Conservation (phyloP, 1,139 yeast genomes). For the Zygosaccharomyces sapae region DNA sequence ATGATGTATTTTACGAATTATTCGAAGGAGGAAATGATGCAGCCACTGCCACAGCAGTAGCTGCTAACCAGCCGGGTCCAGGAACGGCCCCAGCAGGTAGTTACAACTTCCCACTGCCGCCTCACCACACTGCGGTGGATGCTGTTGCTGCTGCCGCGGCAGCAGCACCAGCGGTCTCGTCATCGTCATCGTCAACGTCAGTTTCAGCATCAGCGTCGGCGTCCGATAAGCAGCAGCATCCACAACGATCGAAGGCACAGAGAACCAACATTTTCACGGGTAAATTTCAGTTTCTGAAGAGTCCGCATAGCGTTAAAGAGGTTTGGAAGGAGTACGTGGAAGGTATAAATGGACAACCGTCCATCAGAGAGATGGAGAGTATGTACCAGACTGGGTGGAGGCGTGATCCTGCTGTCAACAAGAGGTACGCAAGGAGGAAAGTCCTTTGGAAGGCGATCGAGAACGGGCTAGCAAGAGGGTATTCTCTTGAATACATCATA, state of each 20-base stretch:
- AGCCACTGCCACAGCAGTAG: too few species aligned
- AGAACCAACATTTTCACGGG: slow-evolving; percentile 33
- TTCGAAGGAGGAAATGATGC: not conserved
- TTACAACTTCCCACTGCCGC: too few species aligned
- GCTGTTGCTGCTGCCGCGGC: not conserved
- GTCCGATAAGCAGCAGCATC: slow-evolving; percentile 10
- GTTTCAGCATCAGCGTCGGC: slow-evolving; percentile 3
- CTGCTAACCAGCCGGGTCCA: too few species aligned
- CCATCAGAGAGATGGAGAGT: slow-evolving; percentile 39
- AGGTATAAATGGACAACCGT: slow-evolving; percentile 40
- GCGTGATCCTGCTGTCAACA: slow-evolving; percentile 41
- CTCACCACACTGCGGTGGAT: too few species aligned
- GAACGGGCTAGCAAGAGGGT: slow-evolving; percentile 37
- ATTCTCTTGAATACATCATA: slow-evolving; percentile 36
- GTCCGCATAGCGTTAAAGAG: slow-evolving; percentile 41
- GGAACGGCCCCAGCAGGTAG: too few species aligned
- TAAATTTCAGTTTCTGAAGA: slow-evolving; percentile 38
- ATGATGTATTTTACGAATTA: slow-evolving; percentile 1
- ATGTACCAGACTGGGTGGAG: slow-evolving; percentile 42
- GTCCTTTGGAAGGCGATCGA: slow-evolving; percentile 42
- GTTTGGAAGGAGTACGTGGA: slow-evolving; percentile 42
- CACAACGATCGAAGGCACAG: slow-evolving; percentile 17
- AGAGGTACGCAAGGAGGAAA: slow-evolving; percentile 40
- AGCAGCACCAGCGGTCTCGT: not conserved
- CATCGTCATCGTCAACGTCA: not conserved